Evolutionary conservation across 2,329 filamentous ascomycete species (phyloP), one percentile per base, ranked within the genome.

Genomic region (Colletotrichum nymphaeae): DNA sequence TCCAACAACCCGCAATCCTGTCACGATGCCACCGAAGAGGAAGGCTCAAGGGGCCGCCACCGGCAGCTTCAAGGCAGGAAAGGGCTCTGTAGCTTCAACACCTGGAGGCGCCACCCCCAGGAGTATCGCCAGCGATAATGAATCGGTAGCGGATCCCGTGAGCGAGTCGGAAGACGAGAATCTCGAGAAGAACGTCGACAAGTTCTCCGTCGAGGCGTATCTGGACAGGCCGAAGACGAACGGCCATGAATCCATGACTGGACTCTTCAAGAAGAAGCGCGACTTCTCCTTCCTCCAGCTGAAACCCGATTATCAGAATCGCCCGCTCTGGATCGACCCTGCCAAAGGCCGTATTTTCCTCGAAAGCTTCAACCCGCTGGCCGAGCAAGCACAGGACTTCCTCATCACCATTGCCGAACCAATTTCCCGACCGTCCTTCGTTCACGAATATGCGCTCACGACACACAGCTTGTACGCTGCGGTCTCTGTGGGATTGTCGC

Each of bases 351-450:
- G 93, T 75, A 97, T 98, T 80, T 97, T 97, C 35, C 88, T 98
- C 56, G 96, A 99, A 86, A 97, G 95, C 78, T 98, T 98, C 85
- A 96, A 94, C 65, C 94, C 95, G 2, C 87, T 97, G 69, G 95
- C 96, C 70, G 90, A 93, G 70, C 93, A 95, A 79, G 96, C 95
- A 0, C 95, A 98, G 80, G 95, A 98, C 81, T 98, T 99, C 81
- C 87, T 99, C 72, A 98, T 97, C 78, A 98, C 97, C 59, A 96
- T 99, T 77, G 94, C 96, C 75, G 96, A 99, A 84, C 97, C 96
- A 22, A 88, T 96, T 72, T 98, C 95, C 46, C 92, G 96, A 73
- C 96, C 97, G 71, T 93, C 92, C 5, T 96, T 95, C 79, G 90
- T 98, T 75, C 97, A 98, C 85, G 96, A 99, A 83, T 98, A 98